These are phyloP conservation scores for Venturia carpophila DNA, from an alignment of 2,329 filamentous ascomycete species.

Conservation along the genomic window DNA sequence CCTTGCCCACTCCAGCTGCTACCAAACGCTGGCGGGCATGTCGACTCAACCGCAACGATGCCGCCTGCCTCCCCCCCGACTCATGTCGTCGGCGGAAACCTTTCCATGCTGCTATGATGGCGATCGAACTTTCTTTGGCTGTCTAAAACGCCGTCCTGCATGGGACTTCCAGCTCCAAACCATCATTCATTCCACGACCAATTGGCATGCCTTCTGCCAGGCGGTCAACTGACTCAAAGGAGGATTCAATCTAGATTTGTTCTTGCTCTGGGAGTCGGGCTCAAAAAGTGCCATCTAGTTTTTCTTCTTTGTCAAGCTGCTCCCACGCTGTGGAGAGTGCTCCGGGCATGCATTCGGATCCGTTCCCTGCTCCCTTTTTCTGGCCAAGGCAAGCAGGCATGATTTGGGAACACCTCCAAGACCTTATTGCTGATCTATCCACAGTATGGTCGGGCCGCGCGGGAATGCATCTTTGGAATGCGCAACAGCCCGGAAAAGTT, in stretches of 20 bases:
- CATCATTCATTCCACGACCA: neutral
- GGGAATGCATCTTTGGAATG: neutral
- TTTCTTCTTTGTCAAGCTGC: neutral
- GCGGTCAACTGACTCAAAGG: neutral
- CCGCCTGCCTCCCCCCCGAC: neutral
- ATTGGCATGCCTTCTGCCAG: neutral
- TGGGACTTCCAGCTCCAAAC: neutral
- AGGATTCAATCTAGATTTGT: neutral
- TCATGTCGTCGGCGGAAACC: neutral
- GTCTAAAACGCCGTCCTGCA: neutral
- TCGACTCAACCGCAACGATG: neutral
- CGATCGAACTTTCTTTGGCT: neutral
- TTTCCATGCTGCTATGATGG: neutral
- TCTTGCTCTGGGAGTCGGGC: neutral
- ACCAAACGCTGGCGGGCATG: neutral
- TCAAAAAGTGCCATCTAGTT: neutral
- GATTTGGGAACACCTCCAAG: neutral
- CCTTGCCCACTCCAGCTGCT: neutral
- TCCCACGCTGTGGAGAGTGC: neutral
- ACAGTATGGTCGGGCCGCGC: neutral
- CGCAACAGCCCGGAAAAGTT: neutral
- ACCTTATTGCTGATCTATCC: neutral
- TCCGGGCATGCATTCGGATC: slow-evolving; percentile 1
- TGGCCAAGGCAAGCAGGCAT: neutral
- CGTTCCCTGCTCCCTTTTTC: neutral